Evolutionary conservation across 2,329 filamentous ascomycete species (phyloP).

Genomic region (Cladosporium colombiae): DNA sequence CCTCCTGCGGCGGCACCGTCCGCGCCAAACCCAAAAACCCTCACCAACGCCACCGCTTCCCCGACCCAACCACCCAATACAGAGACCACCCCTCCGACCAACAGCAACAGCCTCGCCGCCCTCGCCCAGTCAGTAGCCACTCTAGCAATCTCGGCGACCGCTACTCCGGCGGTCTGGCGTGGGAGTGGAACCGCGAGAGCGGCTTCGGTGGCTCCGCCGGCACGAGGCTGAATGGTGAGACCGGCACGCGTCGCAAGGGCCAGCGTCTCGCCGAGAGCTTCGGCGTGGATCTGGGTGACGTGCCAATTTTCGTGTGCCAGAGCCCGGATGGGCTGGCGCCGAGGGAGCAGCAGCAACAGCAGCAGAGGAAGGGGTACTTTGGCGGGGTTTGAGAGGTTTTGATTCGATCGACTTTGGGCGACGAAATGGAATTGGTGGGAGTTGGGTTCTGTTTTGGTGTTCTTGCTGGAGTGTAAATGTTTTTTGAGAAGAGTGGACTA

Average conservation of each 20-base stretch:
- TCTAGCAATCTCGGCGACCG: slow-evolving; percentile 29
- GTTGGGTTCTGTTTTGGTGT: too few relatives aligned
- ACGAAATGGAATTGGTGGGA: too few relatives aligned
- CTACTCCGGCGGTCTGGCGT: slow-evolving; percentile 40
- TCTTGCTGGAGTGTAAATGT: background rate
- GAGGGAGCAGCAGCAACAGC: slow-evolving; percentile 3
- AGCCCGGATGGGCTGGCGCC: slow-evolving; percentile 7
- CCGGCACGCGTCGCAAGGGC: slow-evolving; percentile 36
- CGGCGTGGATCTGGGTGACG: slow-evolving; percentile 43
- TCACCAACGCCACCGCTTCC: slow-evolving; percentile 6
- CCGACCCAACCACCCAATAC: background rate
- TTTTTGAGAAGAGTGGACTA: background rate
- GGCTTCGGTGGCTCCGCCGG: slow-evolving; percentile 42
- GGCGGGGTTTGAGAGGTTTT: background rate
- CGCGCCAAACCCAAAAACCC: slow-evolving; percentile 13
- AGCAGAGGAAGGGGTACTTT: slow-evolving; percentile 14
- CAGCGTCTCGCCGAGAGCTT: slow-evolving; percentile 36
- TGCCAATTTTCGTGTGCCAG: slow-evolving; percentile 40
- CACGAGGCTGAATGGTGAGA: slow-evolving; percentile 31
- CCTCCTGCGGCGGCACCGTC: slow-evolving; percentile 16
- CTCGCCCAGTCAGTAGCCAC: slow-evolving; percentile 10
- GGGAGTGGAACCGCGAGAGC: slow-evolving; percentile 38
- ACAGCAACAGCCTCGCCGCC: slow-evolving; percentile 6
- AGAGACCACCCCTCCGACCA: background rate
- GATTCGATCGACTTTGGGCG: background rate